Conservation (phyloP, 2,329 filamentous ascomycete species). For the Leptographium lundbergii region DNA sequence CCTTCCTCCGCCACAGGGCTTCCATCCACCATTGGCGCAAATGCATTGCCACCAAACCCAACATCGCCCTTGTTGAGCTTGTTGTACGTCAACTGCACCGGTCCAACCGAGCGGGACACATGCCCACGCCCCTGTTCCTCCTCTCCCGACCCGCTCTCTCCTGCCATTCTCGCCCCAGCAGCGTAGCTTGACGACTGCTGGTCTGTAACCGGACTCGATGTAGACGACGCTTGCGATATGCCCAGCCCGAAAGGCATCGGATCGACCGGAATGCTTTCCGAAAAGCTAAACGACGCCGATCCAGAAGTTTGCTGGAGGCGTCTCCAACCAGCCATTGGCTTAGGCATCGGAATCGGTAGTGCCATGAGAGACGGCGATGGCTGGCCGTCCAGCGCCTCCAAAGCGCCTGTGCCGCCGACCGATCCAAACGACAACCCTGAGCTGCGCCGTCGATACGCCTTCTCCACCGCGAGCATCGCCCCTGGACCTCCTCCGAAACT, state of each 20-base stretch:
- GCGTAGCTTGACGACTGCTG: background rate
- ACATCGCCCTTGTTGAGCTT: conserved; percentile 56
- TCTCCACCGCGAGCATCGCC: conserved; percentile 44
- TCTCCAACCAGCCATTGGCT: background rate
- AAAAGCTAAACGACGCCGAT: conserved; percentile 10
- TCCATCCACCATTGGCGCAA: conserved; percentile 20
- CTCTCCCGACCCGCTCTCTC: background rate
- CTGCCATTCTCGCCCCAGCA: background rate
- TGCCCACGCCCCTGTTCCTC: background rate
- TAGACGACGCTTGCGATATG: conserved; percentile 15
- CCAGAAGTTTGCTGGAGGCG: background rate
- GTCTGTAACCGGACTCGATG: background rate
- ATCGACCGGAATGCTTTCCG: conserved; percentile 24
- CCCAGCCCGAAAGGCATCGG: conserved; percentile 38
- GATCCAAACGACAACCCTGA: conserved; percentile 30
- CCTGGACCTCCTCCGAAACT: conserved; percentile 24
- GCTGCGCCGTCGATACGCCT: conserved; percentile 44
- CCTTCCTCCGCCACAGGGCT: conserved; percentile 41
- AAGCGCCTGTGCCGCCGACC: background rate
- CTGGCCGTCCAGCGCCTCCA: conserved; percentile 6
- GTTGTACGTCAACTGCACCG: conserved; percentile 34
- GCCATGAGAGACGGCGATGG: conserved; percentile 18
- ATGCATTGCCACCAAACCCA: conserved; percentile 48
- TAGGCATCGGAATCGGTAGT: conserved; percentile 4
- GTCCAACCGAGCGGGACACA: background rate